Evolutionary conservation across 164 flowering plant genomes (phyloP), one percentile per base, ranked within the genome.

Genomic region (Berberis vulgaris): DNA sequence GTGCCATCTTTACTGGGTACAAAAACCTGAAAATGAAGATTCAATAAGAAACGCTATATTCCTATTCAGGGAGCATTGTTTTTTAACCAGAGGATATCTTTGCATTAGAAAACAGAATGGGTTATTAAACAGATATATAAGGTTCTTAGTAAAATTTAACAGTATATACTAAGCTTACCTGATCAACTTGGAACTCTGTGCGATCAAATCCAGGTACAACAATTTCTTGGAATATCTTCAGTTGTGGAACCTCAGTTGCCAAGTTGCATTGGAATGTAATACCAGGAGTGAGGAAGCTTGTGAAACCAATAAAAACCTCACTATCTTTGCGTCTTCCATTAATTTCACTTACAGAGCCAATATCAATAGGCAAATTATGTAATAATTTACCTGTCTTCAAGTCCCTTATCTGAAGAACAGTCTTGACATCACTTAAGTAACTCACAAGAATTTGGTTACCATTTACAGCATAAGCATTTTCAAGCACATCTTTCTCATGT

Each of bases 271-370:
- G 83, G 64, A 89, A 95, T 41, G 91, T 82, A 43, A 89, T 83
- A 47, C 97, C 94, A 62, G 99, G 97, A 26, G 86, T 73, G 39
- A 95, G 94, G 67, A 95, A 95, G 81, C 94, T 85, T 44, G 86
- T 82, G 76, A 91, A 95, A 45, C 78, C 79, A 76, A 95, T 66
- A 67, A 91, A 95, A 68, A 84, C 57, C 12, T 64, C 66, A 49
- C 62, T 77, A 71, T 95, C 94, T 71, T 83, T 72, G n/a, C 97
- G 86, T 60, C 87, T 71, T 5, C 85, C 88, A 72, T 94, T 83
- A 60, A 88, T 77, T 12, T 71, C 87, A 72, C 44, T 41, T 57
- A 95, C 90, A 6, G 90, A 56, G 53, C 99, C 97, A 72, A 95
- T 89, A 44, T 88, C 97, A 62, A 95, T 65, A 9, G 99, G 97